These are phyloP conservation scores for Metschnikowia cubensis DNA, from an alignment of 805 yeast genomes.

Conservation along the genomic window DNA sequence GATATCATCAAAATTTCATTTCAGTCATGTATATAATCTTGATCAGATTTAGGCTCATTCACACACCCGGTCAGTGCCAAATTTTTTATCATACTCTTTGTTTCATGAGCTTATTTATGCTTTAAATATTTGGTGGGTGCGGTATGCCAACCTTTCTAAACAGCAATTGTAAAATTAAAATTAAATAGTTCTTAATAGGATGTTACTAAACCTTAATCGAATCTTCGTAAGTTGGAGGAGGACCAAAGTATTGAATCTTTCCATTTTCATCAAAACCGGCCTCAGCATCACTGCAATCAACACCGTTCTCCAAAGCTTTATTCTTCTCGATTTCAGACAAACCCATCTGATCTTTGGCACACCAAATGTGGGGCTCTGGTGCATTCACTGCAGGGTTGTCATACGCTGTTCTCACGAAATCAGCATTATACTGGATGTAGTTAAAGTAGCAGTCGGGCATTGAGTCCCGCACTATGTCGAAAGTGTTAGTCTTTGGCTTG, in stretches of 20 bases:
- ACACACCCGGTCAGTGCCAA: neutral
- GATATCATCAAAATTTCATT: neutral
- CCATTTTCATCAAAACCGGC: conserved; percentile 60
- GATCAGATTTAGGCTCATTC: neutral
- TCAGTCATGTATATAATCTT: neutral
- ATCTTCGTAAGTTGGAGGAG: conserved; percentile 68
- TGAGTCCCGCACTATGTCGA: conserved; percentile 39
- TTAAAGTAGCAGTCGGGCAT: conserved; percentile 43
- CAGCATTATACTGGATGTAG: conserved; percentile 39
- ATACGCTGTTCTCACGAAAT: conserved; percentile 42
- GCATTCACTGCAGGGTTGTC: conserved; percentile 56
- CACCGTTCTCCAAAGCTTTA: conserved; percentile 50
- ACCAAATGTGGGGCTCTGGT: conserved; percentile 63
- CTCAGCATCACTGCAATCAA: conserved; percentile 53
- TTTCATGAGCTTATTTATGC: neutral
- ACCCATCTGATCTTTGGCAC: conserved; percentile 65
- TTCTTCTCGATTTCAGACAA: conserved; percentile 56
- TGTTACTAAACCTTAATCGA: conserved; percentile 35
- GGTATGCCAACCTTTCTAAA: neutral
- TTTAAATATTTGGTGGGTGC: neutral
- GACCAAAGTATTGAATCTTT: conserved; percentile 48
- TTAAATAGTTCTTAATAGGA: neutral
- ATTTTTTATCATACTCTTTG: too few species aligned
- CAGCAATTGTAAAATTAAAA: conserved; percentile 1
- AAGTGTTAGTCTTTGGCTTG: conserved; percentile 46